Conservation (phyloP, 2,329 filamentous ascomycete genomes). For the Cladosporium sp. region DNA sequence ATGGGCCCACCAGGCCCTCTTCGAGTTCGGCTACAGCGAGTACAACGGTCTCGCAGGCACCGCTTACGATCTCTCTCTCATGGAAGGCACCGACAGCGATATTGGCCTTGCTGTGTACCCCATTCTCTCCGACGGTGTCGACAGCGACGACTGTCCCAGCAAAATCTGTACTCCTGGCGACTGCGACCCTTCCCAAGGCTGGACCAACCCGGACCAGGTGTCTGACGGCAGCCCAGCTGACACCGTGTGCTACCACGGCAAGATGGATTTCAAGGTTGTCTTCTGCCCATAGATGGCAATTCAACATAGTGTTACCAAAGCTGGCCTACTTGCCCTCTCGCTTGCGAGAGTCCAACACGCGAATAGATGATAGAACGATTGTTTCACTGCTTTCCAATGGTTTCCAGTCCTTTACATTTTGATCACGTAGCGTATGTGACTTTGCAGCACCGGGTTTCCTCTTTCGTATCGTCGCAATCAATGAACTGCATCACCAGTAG, state of each 20-base stretch:
- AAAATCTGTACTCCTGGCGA: constrained; percentile 30
- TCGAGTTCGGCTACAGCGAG: constrained; percentile 32
- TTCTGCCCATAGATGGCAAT: constrained; percentile 27
- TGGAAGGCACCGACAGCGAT: constrained; percentile 29
- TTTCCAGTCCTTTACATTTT: background rate
- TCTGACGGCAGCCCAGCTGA: constrained; percentile 30
- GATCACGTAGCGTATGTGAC: too few species aligned
- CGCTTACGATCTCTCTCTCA: constrained; percentile 25
- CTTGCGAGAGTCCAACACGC: background rate
- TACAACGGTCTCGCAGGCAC: constrained; percentile 27
- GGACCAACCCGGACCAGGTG: constrained; percentile 31
- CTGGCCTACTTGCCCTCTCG: background rate
- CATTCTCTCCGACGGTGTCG: constrained; percentile 19
- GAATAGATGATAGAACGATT: background rate
- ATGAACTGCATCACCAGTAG: background rate
- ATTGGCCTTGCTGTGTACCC: constrained; percentile 30
- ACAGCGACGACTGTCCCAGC: constrained; percentile 23
- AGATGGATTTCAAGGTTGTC: constrained; percentile 32
- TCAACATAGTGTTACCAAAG: background rate
- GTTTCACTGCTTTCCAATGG: background rate
- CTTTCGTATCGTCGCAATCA: background rate
- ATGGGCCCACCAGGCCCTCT: constrained; percentile 31
- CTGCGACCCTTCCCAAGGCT: constrained; percentile 27
- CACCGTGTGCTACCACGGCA: constrained; percentile 34
- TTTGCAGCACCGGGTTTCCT: too few species aligned